phyloP scores from a whole-genome alignment of 108 stramenopile species.

The Nitzschia sp. region DNA sequence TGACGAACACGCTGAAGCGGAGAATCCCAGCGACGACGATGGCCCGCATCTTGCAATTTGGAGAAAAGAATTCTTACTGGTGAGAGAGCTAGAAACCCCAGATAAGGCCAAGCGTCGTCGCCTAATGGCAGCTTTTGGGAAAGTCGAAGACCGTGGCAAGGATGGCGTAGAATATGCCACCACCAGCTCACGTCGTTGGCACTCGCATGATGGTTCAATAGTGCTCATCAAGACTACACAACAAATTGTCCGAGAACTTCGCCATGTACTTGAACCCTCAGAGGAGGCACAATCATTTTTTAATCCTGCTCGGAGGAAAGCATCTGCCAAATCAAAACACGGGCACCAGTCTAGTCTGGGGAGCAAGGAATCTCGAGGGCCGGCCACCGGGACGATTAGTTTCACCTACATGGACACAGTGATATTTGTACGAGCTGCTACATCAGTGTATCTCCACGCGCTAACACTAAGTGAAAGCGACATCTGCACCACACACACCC shows the following conservation, averaged over 20 bases:
- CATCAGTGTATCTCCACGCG: constrained; percentile 82
- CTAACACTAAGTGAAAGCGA: constrained; percentile 76
- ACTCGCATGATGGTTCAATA: constrained; percentile 77
- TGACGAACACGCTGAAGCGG: constrained; percentile 45
- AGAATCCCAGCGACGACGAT: constrained; percentile 18
- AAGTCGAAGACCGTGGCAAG: constrained; percentile 3
- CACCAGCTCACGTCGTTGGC: constrained; percentile 74
- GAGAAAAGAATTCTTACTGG: constrained; percentile 65
- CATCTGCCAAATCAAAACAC: neutral
- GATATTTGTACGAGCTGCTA: constrained; percentile 79
- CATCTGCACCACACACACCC: constrained; percentile 60
- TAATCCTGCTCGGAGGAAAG: constrained; percentile 33
- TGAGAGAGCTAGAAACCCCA: constrained; percentile 36
- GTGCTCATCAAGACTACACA: constrained; percentile 73
- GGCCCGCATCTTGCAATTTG: constrained; percentile 35
- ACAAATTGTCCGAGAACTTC: constrained; percentile 73
- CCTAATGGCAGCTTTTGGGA: constrained; percentile 16
- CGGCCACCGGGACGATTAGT: constrained; percentile 9
- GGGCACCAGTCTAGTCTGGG: constrained; percentile 1
- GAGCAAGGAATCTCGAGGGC: neutral
- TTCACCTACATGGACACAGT: constrained; percentile 66
- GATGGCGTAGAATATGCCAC: constrained; percentile 38
- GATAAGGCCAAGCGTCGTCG: constrained; percentile 31
- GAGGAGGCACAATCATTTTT: constrained; percentile 39
- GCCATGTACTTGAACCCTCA: constrained; percentile 55